These are phyloP conservation scores for Eragrostis tef DNA, from an alignment of 202 grass and related monocot species.

Conservation along the genomic window DNA sequence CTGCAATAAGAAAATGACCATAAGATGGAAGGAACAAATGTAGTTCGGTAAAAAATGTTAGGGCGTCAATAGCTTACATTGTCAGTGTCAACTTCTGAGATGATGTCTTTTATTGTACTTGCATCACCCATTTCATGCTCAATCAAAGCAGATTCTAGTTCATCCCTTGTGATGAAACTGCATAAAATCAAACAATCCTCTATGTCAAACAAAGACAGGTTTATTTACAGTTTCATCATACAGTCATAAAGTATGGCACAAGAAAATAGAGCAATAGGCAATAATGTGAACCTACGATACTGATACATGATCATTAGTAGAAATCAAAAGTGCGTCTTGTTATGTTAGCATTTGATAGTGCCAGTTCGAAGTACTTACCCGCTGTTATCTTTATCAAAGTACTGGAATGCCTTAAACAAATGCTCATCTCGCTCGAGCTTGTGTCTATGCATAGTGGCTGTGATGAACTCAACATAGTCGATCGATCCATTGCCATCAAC, in stretches of 20 bases:
- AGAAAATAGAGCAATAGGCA: neutral
- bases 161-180: conserved; percentile 96
- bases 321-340: neutral
- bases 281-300: neutral
- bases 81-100: conserved; percentile 95
- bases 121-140: conserved; percentile 92
- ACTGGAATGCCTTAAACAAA: conserved; percentile 85
- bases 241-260: neutral
- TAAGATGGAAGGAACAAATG: conserved; percentile 24
- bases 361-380: conserved; percentile 62
- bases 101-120: conserved; percentile 89
- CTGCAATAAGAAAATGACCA: conserved; percentile 47
- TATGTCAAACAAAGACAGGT: conserved; percentile 44
- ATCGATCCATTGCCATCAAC: conserved; percentile 93
- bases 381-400: conserved; percentile 96
- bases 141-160: conserved; percentile 86
- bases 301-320: neutral
- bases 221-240: neutral
- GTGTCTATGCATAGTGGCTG: conserved; percentile 94
- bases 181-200: conserved; percentile 39
- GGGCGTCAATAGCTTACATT: conserved; percentile 59
- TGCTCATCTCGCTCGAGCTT: conserved; percentile 88
- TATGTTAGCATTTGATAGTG: neutral
- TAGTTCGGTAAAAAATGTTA: neutral
- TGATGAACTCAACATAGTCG: conserved; percentile 98